Evolutionary conservation across 208 protist genomes (phyloP), one percentile per base, ranked within the genome.

Genomic region (Trypanosoma avium): DNA sequence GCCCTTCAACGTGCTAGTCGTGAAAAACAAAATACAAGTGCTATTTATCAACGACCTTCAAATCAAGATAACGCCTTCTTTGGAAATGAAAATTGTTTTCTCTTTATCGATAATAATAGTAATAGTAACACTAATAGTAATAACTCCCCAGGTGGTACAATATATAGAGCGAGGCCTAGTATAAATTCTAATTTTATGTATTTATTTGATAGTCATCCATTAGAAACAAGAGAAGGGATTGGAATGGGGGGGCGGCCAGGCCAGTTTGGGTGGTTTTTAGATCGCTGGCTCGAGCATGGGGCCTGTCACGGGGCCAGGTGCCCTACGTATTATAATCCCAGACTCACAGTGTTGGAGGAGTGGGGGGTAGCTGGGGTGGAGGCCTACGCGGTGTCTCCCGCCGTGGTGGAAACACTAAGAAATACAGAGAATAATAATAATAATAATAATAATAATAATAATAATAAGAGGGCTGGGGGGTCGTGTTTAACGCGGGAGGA

Each of bases 101-200:
- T 91, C 22, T 86, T 92, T 46, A 55, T 43, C 4, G 19, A 73
- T 13, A 21, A 17, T 17, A 26, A 35, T 49, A n/a, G n/a, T n/a
- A n/a, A n/a, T n/a, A n/a, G n/a, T n/a, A n/a, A n/a, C n/a, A n/a
- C n/a, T n/a, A n/a, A n/a, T n/a, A n/a, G n/a, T n/a, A n/a, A n/a
- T n/a, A n/a, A n/a, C n/a, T n/a, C n/a, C n/a, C n/a, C n/a, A n/a
- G 54, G 46, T 47, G 52, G 59, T 4, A 61, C 50, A 0, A 68
- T 86, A 21, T 86, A 79, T 43, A 50, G 55, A 4, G 65, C 79
- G 0, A 45, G 43, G 8, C 54, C 78, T 0, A 82, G 70, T 1
- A 60, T 77, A 32, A 92, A 92, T 38, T 59, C 76, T 4, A 92
- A 92, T 45, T 92, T 88, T 36, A 88, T 92, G 85, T 92, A 92